Conservation (phyloP, 1,284 basidiomycete species). For the Ustilago hordei region DNA sequence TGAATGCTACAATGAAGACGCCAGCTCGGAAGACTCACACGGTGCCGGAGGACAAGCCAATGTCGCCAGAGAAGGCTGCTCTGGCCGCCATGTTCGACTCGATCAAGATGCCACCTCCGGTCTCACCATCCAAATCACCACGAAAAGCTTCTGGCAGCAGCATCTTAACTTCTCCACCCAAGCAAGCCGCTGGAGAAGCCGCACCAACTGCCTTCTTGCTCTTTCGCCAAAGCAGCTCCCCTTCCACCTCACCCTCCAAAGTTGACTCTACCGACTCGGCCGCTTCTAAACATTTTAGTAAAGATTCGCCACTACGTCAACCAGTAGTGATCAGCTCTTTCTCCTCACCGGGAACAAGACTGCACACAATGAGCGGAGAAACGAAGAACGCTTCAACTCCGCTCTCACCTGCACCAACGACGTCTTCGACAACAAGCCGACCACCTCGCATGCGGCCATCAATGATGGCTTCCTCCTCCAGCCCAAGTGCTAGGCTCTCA, state of each 20-base stretch:
- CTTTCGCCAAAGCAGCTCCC: constrained; percentile 12
- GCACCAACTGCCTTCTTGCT: constrained; percentile 12
- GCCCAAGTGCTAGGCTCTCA: constrained; percentile 33
- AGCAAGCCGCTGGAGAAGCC: constrained; percentile 10
- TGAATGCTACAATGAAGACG: constrained; percentile 7
- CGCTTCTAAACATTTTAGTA: constrained; percentile 15
- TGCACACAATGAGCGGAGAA: neutral
- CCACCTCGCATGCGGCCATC: constrained; percentile 23
- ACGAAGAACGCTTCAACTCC: constrained; percentile 26
- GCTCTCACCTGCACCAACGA: constrained; percentile 15
- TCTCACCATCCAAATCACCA: constrained; percentile 43
- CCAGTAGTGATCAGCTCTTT: constrained; percentile 36
- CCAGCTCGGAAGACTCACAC: constrained; percentile 14
- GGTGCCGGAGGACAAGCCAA: constrained; percentile 26
- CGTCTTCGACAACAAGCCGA: constrained; percentile 10
- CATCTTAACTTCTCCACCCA: constrained; percentile 21
- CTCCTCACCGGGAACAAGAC: constrained; percentile 13
- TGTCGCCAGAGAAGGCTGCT: constrained; percentile 49
- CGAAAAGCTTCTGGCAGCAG: constrained; percentile 33
- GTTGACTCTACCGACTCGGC: constrained; percentile 31
- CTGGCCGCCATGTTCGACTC: constrained; percentile 50
- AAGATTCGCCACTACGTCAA: constrained; percentile 27
- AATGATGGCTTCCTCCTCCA: constrained; percentile 18
- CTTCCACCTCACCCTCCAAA: constrained; percentile 24
- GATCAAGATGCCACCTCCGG: constrained; percentile 45